A percentile compares a stretch with the other conserved stretches of the same genome.
phyloP scores from a whole-genome alignment of 1,284 basidiomycete genomes.

The Cryptococcus depauperatus region DNA sequence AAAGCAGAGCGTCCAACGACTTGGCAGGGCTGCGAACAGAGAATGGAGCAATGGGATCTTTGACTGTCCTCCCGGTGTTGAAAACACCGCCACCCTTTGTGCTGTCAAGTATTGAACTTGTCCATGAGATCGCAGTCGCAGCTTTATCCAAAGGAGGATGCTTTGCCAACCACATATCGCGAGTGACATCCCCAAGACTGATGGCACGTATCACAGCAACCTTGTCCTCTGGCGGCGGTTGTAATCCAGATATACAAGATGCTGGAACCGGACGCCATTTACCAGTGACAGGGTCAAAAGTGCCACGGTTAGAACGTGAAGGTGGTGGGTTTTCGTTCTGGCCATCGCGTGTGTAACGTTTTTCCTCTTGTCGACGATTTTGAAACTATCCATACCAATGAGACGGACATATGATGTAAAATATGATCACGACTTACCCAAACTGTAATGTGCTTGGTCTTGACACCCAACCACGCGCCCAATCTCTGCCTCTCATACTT shows the following conservation, averaged over 20 bases:
- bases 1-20: conserved; percentile 17
- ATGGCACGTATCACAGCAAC: conserved; percentile 12
- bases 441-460: conserved; percentile 20
- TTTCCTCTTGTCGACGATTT: conserved; percentile 22
- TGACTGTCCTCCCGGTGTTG: background rate
- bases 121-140: background rate
- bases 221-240: conserved; percentile 20
- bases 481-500: conserved; percentile 21
- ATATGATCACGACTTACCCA: conserved; percentile 12
- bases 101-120: background rate
- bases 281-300: conserved; percentile 21
- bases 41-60: background rate
- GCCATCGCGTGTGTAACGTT: conserved; percentile 13
- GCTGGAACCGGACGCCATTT: conserved; percentile 21
- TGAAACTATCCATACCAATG: conserved; percentile 14
- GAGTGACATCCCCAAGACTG: conserved; percentile 17
- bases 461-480: conserved; percentile 22
- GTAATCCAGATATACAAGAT: conserved; percentile 16
- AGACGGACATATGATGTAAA: background rate
- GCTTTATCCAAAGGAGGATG: conserved; percentile 6
- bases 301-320: conserved; percentile 17
- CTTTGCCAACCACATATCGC: conserved; percentile 15
- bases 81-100: too few relatives aligned
- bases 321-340: conserved; percentile 11
- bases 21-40: background rate